Conservation (phyloP, 371 early-diverging fungal genomes). For the Apophysomyces sp. region DNA sequence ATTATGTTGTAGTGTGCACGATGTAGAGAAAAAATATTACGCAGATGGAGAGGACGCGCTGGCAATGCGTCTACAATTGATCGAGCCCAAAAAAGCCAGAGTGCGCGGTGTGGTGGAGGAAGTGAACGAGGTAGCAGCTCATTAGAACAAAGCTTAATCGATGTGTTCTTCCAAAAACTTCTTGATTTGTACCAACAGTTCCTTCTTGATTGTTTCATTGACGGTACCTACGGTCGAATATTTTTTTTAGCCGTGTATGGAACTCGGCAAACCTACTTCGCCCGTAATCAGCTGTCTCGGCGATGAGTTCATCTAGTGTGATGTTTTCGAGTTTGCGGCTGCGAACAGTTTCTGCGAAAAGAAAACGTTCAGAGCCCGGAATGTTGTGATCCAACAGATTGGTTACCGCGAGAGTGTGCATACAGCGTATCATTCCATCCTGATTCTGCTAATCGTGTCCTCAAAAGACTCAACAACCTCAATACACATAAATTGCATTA, state of each 20-base stretch:
- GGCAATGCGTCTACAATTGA: constrained; percentile 68
- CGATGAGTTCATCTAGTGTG: constrained; percentile 15
- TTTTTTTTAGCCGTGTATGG: neutral
- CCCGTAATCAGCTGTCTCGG: constrained; percentile 16
- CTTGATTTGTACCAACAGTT: constrained; percentile 18
- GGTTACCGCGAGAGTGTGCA: constrained; percentile 16
- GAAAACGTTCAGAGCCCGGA: neutral
- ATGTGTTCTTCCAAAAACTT: constrained; percentile 9
- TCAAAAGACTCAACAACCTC: constrained; percentile 14
- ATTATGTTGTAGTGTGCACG: constrained; percentile 64
- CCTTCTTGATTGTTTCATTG: constrained; percentile 19
- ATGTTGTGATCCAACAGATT: neutral
- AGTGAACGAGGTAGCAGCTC: constrained; percentile 30
- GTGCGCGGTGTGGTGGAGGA: constrained; percentile 40
- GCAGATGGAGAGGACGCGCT: constrained; percentile 97
- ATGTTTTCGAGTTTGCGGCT: constrained; percentile 8
- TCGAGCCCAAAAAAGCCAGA: constrained; percentile 29
- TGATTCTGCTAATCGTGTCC: constrained; percentile 13
- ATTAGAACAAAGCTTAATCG: constrained; percentile 2
- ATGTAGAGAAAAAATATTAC: constrained; percentile 94
- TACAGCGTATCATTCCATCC: constrained; percentile 20
- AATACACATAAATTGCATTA: neutral
- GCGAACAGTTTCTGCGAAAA: constrained; percentile 11
- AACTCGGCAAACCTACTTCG: constrained; percentile 4
- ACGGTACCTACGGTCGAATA: constrained; percentile 13